Evolutionary conservation across 2,329 filamentous ascomycete species (phyloP), one percentile per base, ranked within the genome.

Genomic region (Nemania sp.): DNA sequence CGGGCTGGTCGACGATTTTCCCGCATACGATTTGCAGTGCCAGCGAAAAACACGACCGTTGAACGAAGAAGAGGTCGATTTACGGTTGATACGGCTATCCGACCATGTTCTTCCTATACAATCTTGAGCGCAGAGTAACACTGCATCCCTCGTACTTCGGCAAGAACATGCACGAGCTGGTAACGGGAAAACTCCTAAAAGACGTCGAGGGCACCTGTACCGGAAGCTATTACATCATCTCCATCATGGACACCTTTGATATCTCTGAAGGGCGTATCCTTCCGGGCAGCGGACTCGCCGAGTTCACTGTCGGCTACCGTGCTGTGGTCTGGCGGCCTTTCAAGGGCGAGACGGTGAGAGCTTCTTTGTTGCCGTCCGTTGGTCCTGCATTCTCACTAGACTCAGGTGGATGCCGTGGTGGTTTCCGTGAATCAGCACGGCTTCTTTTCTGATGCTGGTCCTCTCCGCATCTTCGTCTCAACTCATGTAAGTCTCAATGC

Each of bases 271-370:
- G 93, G 12, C 89, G 92, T 69, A 94, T 99, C 64, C 85, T 97
- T 58, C 94, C 95, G 2, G 91, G 94, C 9, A 96, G 90, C 64
- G 95, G 93, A 10, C 84, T 96, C 68, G 94, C 95, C 18, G 92
- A 97, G 77, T 99, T 97, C 74, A 96, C 91, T 0, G 92, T 99
- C 49, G 88, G 90, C 71, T 99, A 97, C 75, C 91, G 93, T 63
- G 95, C 95, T 54, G 94, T 99, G 62, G 92, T 99, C 59, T 99
- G 94, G 94, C 87, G 94, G 72, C 95, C 95, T 11, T 99, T 98
- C 82, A 94, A 95, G 78, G 94, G 95, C 72, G 95, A 99, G 83
- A 96, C 95, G 76, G 95, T 96, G 87, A 78, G 89, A 78, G 48
- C 32, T 56, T 56, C 56, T 40, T 50, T 40, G 43, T 43, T 59